phyloP scores from a whole-genome alignment of 768 basidiomycete genomes.

The Suillus hirtellus region DNA sequence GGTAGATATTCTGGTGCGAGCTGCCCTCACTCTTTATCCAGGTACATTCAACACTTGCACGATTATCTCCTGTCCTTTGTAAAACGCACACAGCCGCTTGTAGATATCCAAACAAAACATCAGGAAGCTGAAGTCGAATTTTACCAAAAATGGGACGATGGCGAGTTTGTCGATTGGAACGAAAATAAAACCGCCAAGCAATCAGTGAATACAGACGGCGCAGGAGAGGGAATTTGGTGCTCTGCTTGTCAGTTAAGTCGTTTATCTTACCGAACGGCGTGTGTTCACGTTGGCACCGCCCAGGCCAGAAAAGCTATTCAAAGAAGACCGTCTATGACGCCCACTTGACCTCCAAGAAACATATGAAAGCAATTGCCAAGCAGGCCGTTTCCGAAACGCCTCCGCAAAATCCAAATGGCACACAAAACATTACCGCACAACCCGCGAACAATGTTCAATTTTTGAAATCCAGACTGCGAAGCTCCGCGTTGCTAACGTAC shows the following conservation, averaged over 20 bases:
- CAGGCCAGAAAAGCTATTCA: slow-evolving; percentile 93
- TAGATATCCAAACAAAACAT: slow-evolving; percentile 71
- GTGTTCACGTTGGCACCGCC: slow-evolving; percentile 5
- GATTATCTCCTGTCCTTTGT: slow-evolving; percentile 84
- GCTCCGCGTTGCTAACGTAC: slow-evolving; percentile 70
- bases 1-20: slow-evolving; percentile 7
- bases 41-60: slow-evolving; percentile 84
- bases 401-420: slow-evolving; percentile 36
- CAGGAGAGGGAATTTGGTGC: slow-evolving; percentile 86
- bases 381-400: slow-evolving; percentile 48
- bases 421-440: slow-evolving; percentile 25
- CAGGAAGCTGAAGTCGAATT: slow-evolving; percentile 69
- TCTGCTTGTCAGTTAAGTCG: slow-evolving; percentile 71
- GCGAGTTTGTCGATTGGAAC: slow-evolving; percentile 77
- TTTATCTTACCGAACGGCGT: slow-evolving; percentile 10
- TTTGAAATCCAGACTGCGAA: slow-evolving; percentile 53
- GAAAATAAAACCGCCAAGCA: slow-evolving; percentile 42
- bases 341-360: slow-evolving; percentile 94
- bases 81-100: slow-evolving; percentile 81
- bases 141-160: slow-evolving; percentile 74
- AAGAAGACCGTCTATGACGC: slow-evolving; percentile 99
- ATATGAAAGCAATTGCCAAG: slow-evolving; percentile 85
- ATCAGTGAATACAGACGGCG: slow-evolving; percentile 42
- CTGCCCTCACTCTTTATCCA: slow-evolving; percentile 32
- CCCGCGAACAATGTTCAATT: slow-evolving; percentile 33